A percentile compares a stretch with the other conserved stretches of the same genome.
These are phyloP conservation scores for Leishmania arabica DNA, from an alignment of 208 protist species.

Conservation along the genomic window DNA sequence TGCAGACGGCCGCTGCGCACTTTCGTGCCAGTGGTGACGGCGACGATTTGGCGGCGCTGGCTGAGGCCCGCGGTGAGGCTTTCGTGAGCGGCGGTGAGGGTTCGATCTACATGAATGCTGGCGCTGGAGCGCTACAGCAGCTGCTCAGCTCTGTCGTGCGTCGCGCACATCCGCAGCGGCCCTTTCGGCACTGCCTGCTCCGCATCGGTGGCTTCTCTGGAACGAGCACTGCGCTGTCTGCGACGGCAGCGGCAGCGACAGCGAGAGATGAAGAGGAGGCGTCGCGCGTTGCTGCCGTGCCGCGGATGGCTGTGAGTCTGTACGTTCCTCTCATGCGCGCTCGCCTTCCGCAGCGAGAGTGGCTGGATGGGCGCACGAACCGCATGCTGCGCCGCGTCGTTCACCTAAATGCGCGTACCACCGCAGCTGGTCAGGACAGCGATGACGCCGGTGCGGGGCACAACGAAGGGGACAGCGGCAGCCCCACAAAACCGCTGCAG, in stretches of 20 bases:
- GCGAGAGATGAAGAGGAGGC: not conserved
- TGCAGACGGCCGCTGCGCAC: slow-evolving; percentile 3
- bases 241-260: not conserved
- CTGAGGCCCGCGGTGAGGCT: not conserved
- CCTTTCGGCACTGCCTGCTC: slow-evolving; percentile 43
- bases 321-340: slow-evolving; percentile 59
- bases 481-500: not conserved
- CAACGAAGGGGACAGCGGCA: not conserved
- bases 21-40: not conserved
- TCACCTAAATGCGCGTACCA: slow-evolving; percentile 21
- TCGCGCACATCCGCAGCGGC: slow-evolving; percentile 53
- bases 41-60: not conserved
- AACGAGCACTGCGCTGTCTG: not conserved
- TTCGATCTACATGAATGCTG: slow-evolving; percentile 19
- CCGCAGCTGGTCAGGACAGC: slow-evolving; percentile 1
- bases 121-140: slow-evolving; percentile 23
- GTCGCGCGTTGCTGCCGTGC: slow-evolving; percentile 35
- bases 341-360: slow-evolving; percentile 21
- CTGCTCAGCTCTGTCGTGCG: slow-evolving; percentile 41
- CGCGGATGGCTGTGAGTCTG: slow-evolving; percentile 68
- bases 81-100: slow-evolving; percentile 2
- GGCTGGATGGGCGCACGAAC: slow-evolving; percentile 63
- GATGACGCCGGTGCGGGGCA: not conserved
- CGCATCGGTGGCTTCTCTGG: slow-evolving; percentile 35
- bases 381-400: slow-evolving; percentile 41